phyloP scores from a whole-genome alignment of 1,284 basidiomycete genomes.

The Paramarasmius palmivorus region DNA sequence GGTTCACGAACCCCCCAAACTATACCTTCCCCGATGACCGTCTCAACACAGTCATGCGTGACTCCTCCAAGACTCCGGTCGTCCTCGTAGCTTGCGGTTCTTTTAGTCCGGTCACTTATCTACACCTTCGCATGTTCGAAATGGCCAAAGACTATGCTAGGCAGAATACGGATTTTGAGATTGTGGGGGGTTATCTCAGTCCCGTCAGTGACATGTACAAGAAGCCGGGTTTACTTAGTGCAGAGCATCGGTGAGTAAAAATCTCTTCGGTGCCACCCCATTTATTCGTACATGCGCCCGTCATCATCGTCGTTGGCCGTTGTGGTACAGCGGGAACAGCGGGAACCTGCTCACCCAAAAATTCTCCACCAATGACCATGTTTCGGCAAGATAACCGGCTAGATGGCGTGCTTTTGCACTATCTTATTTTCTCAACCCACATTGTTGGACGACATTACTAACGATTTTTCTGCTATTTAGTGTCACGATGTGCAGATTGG shows the following conservation, averaged over 20 bases:
- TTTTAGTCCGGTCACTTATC: slow-evolving; percentile 81
- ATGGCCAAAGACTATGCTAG: slow-evolving; percentile 96
- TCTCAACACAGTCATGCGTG: slow-evolving; percentile 55
- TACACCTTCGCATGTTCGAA: slow-evolving; percentile 94
- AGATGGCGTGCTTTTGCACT: not conserved
- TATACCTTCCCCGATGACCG: slow-evolving; percentile 71
- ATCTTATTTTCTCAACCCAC: not conserved
- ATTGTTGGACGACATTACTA: not conserved
- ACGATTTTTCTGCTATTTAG: slow-evolving; percentile 39
- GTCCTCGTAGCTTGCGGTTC: slow-evolving; percentile 82
- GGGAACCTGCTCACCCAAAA: too few species aligned
- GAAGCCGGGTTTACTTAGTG: slow-evolving; percentile 84
- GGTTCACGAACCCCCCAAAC: slow-evolving; percentile 56
- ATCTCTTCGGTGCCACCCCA: slow-evolving; percentile 15
- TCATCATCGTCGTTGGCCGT: too few species aligned
- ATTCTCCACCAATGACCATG: not conserved
- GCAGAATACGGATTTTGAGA: slow-evolving; percentile 91
- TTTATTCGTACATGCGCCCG: slow-evolving; percentile 12
- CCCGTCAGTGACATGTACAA: slow-evolving; percentile 94
- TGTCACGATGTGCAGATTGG: slow-evolving; percentile 87
- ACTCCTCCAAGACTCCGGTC: slow-evolving; percentile 68
- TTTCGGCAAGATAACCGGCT: not conserved
- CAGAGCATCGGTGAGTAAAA: slow-evolving; percentile 75
- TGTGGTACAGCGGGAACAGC: too few species aligned
- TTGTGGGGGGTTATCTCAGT: slow-evolving; percentile 92